Evolutionary conservation across 352 stramenopile species (phyloP).

Genomic region (Pythium periplocum): DNA sequence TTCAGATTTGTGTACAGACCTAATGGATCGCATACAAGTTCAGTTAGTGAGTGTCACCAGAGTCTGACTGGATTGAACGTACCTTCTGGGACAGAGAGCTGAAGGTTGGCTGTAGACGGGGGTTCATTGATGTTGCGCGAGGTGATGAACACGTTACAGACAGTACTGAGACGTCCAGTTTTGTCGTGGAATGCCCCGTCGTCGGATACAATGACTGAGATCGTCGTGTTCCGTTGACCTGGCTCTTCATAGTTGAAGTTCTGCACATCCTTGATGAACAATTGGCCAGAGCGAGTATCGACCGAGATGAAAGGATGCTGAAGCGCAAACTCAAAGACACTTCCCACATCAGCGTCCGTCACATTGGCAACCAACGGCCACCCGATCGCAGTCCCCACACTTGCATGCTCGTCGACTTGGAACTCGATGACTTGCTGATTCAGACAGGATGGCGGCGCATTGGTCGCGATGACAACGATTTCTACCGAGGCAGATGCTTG

Average conservation of each 20-base stretch:
- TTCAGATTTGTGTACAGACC: constrained; percentile 5
- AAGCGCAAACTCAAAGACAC: constrained; percentile 19
- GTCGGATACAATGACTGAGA: constrained; percentile 20
- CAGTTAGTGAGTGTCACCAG: too few relatives aligned
- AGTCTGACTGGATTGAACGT: not conserved
- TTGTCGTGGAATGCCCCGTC: constrained; percentile 24
- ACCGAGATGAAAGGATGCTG: constrained; percentile 18
- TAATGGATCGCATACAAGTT: not conserved
- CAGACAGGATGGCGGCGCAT: constrained; percentile 14
- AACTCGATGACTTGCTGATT: constrained; percentile 3
- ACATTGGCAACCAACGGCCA: constrained; percentile 4
- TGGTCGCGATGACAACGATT: constrained; percentile 11
- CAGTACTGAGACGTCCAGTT: constrained; percentile 4
- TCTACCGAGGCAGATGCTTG: constrained; percentile 7
- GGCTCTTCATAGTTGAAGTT: constrained; percentile 25
- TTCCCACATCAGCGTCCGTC: constrained; percentile 16
- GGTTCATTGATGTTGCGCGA: constrained; percentile 21
- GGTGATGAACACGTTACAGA: constrained; percentile 14
- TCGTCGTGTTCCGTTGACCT: constrained; percentile 1
- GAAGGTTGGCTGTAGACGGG: constrained; percentile 11
- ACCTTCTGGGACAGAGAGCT: constrained; percentile 16
- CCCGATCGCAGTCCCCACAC: constrained; percentile 8
- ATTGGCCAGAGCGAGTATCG: constrained; percentile 10
- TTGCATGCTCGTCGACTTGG: constrained; percentile 14
- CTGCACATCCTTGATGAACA: constrained; percentile 9